These are phyloP conservation scores for Lenwebbia sp. DNA, from an alignment of 345 rosid species.

Conservation along the genomic window DNA sequence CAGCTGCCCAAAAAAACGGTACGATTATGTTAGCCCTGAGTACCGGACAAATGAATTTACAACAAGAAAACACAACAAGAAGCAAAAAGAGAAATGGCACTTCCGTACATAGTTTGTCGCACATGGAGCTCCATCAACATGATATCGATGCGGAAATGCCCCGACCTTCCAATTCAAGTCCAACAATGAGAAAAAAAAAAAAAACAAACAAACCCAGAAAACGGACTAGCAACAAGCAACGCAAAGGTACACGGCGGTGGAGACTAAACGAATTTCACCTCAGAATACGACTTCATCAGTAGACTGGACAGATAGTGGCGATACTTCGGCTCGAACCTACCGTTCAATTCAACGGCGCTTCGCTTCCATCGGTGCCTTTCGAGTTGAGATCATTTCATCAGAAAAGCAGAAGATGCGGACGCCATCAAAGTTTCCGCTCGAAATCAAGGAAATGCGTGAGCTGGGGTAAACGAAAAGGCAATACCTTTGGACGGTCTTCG, in stretches of 20 bases:
- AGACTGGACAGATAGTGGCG: constrained; percentile 41
- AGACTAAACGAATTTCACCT: constrained; percentile 22
- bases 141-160: constrained; percentile 55
- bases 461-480: background rate
- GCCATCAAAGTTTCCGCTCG: background rate
- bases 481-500: background rate
- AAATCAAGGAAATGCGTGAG: background rate
- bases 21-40: background rate
- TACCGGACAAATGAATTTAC: background rate
- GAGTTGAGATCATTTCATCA: background rate
- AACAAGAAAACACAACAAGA: background rate
- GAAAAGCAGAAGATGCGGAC: background rate
- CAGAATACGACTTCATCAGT: constrained; percentile 54
- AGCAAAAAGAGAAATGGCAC: background rate
- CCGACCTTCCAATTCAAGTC: constrained; percentile 28
- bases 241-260: background rate
- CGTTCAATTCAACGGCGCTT: constrained; percentile 49
- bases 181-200: background rate
- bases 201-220: background rate
- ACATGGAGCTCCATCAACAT: constrained; percentile 34
- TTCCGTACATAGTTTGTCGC: constrained; percentile 33
- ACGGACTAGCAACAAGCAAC: background rate
- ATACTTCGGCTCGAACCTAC: constrained; percentile 35
- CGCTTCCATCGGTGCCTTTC: constrained; percentile 45
- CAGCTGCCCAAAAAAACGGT: background rate